Conservation (phyloP, 169 alveolate genomes). For the Eimeria sp. region DNA sequence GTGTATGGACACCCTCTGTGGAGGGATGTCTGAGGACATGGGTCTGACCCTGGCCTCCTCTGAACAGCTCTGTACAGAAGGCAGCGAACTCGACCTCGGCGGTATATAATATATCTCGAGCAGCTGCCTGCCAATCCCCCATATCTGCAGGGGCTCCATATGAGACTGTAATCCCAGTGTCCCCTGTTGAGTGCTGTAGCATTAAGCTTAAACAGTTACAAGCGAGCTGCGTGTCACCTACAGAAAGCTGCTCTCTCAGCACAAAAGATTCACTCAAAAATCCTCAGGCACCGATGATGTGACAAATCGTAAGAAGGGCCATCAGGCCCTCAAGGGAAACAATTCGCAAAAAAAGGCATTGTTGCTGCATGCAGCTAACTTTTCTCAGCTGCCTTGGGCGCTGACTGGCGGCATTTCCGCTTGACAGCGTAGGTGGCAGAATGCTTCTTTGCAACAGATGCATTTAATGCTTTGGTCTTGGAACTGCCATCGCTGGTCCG, state of each 20-base stretch:
- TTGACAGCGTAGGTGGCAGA: not conserved
- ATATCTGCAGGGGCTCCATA: not conserved
- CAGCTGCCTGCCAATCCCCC: not conserved
- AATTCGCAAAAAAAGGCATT: not conserved
- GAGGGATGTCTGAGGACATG: slow-evolving; percentile 57
- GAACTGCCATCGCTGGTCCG: not conserved
- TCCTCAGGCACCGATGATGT: not conserved
- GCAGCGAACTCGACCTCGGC: slow-evolving; percentile 42
- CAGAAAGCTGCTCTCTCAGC: not conserved
- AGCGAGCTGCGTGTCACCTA: not conserved
- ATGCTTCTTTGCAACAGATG: not conserved
- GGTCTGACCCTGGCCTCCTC: slow-evolving; percentile 64
- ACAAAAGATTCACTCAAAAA: not conserved
- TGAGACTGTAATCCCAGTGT: not conserved
- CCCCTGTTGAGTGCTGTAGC: not conserved
- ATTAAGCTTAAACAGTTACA: not conserved
- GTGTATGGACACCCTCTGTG: slow-evolving; percentile 55
- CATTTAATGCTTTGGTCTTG: not conserved
- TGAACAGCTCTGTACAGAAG: slow-evolving; percentile 64
- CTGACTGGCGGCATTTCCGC: not conserved
- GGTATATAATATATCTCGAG: not conserved
- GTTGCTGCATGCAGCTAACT: not conserved
- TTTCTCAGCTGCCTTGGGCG: not conserved
- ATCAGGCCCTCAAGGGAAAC: not conserved
- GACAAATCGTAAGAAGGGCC: not conserved